Evolutionary conservation across 2,329 filamentous ascomycete genomes (phyloP).

Genomic region (Periconia macrospinosa): DNA sequence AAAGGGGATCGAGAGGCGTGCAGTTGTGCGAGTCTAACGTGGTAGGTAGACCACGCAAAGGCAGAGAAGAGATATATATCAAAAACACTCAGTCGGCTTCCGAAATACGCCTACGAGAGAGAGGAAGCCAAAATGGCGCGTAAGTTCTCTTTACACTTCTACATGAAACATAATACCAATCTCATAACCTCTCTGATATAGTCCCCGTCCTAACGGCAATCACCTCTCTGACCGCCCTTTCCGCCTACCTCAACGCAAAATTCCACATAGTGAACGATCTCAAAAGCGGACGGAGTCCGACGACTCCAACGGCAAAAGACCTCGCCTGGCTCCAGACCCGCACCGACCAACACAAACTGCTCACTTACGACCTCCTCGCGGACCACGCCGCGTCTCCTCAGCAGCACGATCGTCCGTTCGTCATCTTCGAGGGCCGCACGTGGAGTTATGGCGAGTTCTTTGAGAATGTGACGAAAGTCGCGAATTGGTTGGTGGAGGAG

Average conservation of each 20-base stretch:
- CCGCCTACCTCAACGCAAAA: slow-evolving; percentile 43
- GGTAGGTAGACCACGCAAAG: too few species aligned
- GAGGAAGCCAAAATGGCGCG: not conserved
- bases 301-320: slow-evolving; percentile 13
- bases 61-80: too few species aligned
- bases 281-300: slow-evolving; percentile 17
- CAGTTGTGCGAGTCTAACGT: too few species aligned
- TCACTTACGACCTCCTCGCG: slow-evolving; percentile 36
- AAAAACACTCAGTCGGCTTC: too few species aligned
- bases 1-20: too few species aligned
- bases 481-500: slow-evolving; percentile 42
- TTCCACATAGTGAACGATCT: slow-evolving; percentile 34
- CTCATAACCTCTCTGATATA: slow-evolving; percentile 1
- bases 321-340: slow-evolving; percentile 21
- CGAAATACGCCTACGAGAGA: too few species aligned
- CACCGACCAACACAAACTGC: slow-evolving; percentile 20
- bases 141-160: not conserved
- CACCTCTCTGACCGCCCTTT: slow-evolving; percentile 29
- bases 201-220: slow-evolving; percentile 32
- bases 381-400: slow-evolving; percentile 37
- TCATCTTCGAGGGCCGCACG: slow-evolving; percentile 40
- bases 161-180: not conserved
- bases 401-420: slow-evolving; percentile 32
- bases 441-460: slow-evolving; percentile 40
- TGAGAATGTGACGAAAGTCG: slow-evolving; percentile 26